phyloP scores from a whole-genome alignment of 768 basidiomycete species.

The Bullera alba region DNA sequence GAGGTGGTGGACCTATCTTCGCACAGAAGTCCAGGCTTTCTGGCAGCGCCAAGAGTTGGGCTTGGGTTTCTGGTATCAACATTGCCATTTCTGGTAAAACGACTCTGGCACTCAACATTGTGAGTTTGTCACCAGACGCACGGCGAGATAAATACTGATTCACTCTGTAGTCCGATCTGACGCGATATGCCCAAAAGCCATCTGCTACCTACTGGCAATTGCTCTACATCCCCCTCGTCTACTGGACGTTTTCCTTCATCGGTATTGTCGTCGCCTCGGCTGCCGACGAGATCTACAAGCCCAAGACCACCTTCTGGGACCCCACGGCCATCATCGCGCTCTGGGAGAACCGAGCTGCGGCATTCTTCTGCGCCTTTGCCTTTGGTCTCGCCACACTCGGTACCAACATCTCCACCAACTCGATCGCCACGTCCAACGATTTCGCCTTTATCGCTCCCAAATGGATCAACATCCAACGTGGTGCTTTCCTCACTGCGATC shows the following conservation, averaged over 20 bases:
- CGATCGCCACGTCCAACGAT: slow-evolving; percentile 70
- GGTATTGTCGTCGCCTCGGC: slow-evolving; percentile 77
- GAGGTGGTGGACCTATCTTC: slow-evolving; percentile 54
- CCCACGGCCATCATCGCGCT: slow-evolving; percentile 62
- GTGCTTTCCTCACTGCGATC: slow-evolving; percentile 64
- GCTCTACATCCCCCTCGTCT: slow-evolving; percentile 66
- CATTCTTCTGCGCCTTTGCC: slow-evolving; percentile 72
- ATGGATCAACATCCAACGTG: slow-evolving; percentile 74
- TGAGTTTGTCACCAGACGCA: slow-evolving; percentile 45
- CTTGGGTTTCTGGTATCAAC: slow-evolving; percentile 70
- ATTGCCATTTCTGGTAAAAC: slow-evolving; percentile 66
- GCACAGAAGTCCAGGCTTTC: slow-evolving; percentile 52
- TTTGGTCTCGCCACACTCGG: slow-evolving; percentile 68
- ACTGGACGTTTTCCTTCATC: slow-evolving; percentile 68
- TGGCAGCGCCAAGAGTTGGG: slow-evolving; percentile 62
- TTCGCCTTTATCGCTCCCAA: slow-evolving; percentile 68
- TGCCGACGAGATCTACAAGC: slow-evolving; percentile 63
- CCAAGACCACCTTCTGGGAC: slow-evolving; percentile 61
- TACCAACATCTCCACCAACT: slow-evolving; percentile 69
- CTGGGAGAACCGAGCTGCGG: slow-evolving; percentile 78
- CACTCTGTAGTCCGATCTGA: slow-evolving; percentile 60
- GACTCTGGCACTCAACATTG: slow-evolving; percentile 50
- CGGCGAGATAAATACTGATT: background rate
- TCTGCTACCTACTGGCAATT: slow-evolving; percentile 57
- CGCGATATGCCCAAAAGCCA: slow-evolving; percentile 60